Conservation (phyloP, 495 filamentous ascomycete genomes). For the Halenospora varia region DNA sequence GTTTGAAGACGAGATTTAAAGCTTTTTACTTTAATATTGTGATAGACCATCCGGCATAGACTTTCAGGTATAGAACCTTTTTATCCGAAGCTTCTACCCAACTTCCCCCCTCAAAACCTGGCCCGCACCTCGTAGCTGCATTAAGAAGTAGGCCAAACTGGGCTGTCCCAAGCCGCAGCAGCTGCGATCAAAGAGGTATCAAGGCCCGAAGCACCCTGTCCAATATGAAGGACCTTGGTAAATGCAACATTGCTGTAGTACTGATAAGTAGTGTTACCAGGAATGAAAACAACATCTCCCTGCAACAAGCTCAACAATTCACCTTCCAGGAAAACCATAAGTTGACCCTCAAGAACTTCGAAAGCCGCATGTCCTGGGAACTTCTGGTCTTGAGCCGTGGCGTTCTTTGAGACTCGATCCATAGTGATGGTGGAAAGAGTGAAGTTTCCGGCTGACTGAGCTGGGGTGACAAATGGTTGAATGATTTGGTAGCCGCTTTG, state of each 20-base stretch:
- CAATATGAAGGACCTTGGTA: conserved; percentile 38
- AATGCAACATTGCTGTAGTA: conserved; percentile 33
- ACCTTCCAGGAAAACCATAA: conserved; percentile 28
- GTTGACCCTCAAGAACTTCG: conserved; percentile 24
- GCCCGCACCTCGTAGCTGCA: no score
- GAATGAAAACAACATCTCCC: conserved; percentile 39
- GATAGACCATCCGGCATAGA: no score
- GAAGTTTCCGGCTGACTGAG: conserved; percentile 33
- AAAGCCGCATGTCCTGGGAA: conserved; percentile 32
- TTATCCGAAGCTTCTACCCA: no score
- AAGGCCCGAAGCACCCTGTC: conserved; percentile 29
- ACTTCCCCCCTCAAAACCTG: no score
- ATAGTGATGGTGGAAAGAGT: conserved; percentile 36
- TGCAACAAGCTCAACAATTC: conserved; percentile 27
- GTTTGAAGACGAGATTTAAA: no score
- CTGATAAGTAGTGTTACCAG: conserved; percentile 25
- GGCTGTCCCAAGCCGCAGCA: not conserved
- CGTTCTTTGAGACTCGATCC: not conserved
- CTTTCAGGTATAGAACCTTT: no score
- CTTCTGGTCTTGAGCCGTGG: not conserved
- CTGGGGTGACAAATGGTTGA: conserved; percentile 36
- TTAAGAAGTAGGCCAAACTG: conserved; percentile 9
- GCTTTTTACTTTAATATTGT: no score
- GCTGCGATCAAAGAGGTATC: conserved; percentile 21
- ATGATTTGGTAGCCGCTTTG: conserved; percentile 37